Percentiles rank a stretch among this genome's conserved stretches.
These are phyloP conservation scores for Epichloe baconii DNA, from an alignment of 2,329 filamentous ascomycete species.

Conservation along the genomic window DNA sequence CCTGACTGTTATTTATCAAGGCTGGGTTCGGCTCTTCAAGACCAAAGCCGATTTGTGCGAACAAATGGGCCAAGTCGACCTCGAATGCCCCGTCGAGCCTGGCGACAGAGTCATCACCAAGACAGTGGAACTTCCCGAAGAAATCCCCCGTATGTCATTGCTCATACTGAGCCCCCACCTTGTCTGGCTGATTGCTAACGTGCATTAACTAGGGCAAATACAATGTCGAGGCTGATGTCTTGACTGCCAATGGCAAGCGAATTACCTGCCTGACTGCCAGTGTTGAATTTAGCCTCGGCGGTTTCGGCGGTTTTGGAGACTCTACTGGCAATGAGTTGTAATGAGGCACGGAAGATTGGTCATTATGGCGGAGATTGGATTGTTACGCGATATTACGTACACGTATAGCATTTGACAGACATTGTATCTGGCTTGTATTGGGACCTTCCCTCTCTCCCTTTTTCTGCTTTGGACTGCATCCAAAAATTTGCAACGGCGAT, in stretches of 20 bases:
- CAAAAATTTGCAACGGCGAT: neutral
- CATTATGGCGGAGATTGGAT: neutral
- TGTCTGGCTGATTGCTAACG: neutral
- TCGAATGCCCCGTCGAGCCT: slow-evolving; percentile 77
- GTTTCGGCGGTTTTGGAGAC: slow-evolving; percentile 21
- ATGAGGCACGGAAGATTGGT: slow-evolving; percentile 5
- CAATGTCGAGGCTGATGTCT: slow-evolving; percentile 76
- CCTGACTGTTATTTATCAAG: slow-evolving; percentile 86
- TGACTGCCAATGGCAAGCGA: slow-evolving; percentile 54
- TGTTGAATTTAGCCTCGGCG: slow-evolving; percentile 41
- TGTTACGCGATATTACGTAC: neutral
- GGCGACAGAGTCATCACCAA: slow-evolving; percentile 64
- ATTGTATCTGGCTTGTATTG: neutral
- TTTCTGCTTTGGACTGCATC: neutral
- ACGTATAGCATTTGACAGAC: neutral
- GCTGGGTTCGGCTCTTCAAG: slow-evolving; percentile 77
- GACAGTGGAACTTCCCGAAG: slow-evolving; percentile 67
- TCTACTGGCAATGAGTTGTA: slow-evolving; percentile 30
- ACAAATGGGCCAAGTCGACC: slow-evolving; percentile 73
- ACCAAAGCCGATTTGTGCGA: slow-evolving; percentile 78
- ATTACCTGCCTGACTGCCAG: slow-evolving; percentile 79
- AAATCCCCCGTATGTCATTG: slow-evolving; percentile 68
- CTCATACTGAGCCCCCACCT: neutral
- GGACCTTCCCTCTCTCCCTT: neutral
- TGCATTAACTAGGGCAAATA: slow-evolving; percentile 59